These are phyloP conservation scores for Lablab purpureus DNA, from an alignment of 306 rosid species.

Conservation along the genomic window DNA sequence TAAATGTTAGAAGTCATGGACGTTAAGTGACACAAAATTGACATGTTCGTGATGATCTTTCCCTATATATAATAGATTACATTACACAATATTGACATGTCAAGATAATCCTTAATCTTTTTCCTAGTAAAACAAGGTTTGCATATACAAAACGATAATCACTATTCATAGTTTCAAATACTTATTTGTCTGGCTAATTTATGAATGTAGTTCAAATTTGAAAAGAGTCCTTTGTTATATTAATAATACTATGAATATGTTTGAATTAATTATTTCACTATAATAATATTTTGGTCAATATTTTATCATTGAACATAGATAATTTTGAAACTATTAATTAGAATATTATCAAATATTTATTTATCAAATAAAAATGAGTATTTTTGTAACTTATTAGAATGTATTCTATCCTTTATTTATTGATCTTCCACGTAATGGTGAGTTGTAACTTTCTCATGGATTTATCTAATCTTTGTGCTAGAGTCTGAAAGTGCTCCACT, in stretches of 20 bases:
- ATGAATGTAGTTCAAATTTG: background rate
- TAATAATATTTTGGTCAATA: too few species aligned
- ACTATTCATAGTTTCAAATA: background rate
- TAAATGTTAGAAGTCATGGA: background rate
- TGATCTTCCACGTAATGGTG: too few species aligned
- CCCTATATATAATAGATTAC: background rate
- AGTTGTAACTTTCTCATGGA: too few species aligned
- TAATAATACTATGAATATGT: background rate
- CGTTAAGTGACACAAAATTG: background rate
- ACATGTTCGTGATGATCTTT: background rate
- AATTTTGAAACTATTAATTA: background rate
- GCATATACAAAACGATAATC: background rate
- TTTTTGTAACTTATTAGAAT: too few species aligned
- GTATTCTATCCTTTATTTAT: too few species aligned
- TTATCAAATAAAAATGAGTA: too few species aligned
- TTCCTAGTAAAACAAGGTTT: background rate
- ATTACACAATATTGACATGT: background rate
- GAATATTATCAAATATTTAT: background rate
- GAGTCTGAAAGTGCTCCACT: background rate
- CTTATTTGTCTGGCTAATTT: background rate
- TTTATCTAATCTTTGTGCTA: too few species aligned
- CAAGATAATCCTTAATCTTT: background rate
- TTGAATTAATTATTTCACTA: background rate
- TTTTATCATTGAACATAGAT: background rate
- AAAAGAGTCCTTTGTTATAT: background rate